These are phyloP conservation scores for Macaranga tanarius DNA, from an alignment of 441 rosid genomes.

Conservation along the genomic window DNA sequence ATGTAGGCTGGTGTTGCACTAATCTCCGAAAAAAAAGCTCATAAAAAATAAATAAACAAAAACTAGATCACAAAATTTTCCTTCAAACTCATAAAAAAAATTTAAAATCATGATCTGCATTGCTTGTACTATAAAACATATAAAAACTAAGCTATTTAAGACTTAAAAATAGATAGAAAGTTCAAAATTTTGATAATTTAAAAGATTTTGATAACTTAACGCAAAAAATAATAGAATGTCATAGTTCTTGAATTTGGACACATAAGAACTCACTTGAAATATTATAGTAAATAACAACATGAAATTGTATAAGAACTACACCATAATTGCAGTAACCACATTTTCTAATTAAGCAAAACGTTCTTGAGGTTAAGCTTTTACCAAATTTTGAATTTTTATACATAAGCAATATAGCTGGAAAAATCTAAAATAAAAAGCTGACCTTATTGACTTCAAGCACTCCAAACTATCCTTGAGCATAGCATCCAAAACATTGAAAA, in stretches of 20 bases:
- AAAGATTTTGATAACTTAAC: too few relatives aligned
- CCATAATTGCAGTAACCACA: background rate
- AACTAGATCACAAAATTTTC: too few relatives aligned
- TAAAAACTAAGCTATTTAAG: too few relatives aligned
- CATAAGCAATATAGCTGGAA: background rate
- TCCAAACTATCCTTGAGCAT: conserved; percentile 62
- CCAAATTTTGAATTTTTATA: background rate
- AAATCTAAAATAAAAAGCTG: conserved; percentile 14
- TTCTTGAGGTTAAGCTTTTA: background rate
- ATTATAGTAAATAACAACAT: background rate
- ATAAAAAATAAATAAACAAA: too few relatives aligned
- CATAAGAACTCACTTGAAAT: background rate
- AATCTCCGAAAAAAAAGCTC: conserved; percentile 56
- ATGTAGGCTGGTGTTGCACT: conserved; percentile 81
- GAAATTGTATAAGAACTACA: background rate
- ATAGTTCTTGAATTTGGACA: background rate
- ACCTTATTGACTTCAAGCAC: conserved; percentile 63
- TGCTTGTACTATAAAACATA: too few relatives aligned
- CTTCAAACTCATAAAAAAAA: too few relatives aligned
- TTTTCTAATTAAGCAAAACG: background rate
- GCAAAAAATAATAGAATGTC: conserved; percentile 7
- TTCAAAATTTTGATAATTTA: too few relatives aligned
- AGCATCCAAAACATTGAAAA: conserved; percentile 50
- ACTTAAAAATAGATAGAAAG: too few relatives aligned
- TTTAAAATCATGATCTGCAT: too few relatives aligned